These are phyloP conservation scores for Astrocystis sublimbata DNA, from an alignment of 495 filamentous ascomycete genomes.

Conservation along the genomic window DNA sequence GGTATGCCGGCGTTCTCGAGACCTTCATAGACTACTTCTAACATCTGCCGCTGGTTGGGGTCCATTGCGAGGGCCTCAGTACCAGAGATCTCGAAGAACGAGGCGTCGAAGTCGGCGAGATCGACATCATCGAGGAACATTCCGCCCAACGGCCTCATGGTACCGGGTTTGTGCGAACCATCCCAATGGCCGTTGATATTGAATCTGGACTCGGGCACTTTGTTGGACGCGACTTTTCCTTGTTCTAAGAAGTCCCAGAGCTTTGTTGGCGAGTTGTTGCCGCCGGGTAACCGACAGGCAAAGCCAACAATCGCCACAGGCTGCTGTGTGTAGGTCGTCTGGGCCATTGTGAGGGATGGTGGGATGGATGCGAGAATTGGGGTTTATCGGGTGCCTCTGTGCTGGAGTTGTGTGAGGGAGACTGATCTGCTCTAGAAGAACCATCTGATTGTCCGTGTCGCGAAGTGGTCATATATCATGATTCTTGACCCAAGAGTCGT, in stretches of 20 bases:
- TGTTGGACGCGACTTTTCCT: slow-evolving; percentile 50
- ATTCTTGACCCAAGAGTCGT: no score
- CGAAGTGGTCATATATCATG: no score
- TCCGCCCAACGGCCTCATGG: slow-evolving; percentile 47
- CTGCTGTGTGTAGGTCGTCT: not conserved
- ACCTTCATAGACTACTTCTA: slow-evolving; percentile 77
- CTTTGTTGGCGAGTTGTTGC: slow-evolving; percentile 45
- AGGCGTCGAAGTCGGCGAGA: slow-evolving; percentile 72
- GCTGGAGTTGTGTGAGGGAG: no score
- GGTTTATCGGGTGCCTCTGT: no score
- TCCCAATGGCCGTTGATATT: slow-evolving; percentile 36
- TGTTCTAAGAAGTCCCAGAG: slow-evolving; percentile 58
- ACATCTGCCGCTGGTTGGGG: slow-evolving; percentile 72
- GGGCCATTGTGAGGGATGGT: not conserved
- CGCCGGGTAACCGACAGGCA: slow-evolving; percentile 48
- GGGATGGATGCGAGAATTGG: no score
- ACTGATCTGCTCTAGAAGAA: no score
- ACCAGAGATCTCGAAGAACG: slow-evolving; percentile 75
- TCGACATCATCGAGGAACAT: slow-evolving; percentile 43
- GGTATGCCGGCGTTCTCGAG: slow-evolving; percentile 82
- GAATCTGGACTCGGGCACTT: slow-evolving; percentile 67
- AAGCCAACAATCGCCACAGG: slow-evolving; percentile 55
- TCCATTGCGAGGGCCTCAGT: slow-evolving; percentile 73
- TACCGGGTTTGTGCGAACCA: slow-evolving; percentile 69
- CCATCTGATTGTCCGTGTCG: no score